Base-by-base conservation (phyloP, 2,329 filamentous ascomycete species). In the Botryotinia globosa region DNA sequence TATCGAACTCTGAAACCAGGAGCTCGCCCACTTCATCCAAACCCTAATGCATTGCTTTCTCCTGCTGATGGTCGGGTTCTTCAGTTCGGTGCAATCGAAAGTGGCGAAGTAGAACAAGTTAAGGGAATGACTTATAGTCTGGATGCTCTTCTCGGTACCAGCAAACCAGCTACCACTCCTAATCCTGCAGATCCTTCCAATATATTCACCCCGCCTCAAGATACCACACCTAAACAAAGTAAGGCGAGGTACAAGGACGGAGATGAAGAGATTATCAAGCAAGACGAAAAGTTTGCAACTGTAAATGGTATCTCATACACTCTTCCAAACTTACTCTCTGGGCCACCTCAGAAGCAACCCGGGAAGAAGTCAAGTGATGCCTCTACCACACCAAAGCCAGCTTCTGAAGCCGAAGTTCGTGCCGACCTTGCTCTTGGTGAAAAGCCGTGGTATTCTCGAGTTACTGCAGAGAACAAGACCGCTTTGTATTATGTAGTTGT, bases 51-150 rank as follows among this genome's bases (percentile, higher is more conserved):
- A 16, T 84, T 99, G 8, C 84, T 98, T 12, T 96, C 94, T 0
- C 97, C 96, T 1, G 90, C 96, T 8, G 96, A 99, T 81, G 96
- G 96, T 64, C 92, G 92, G 75, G 88, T 99, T 63, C 88, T 99
- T 39, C 95, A 98, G 79, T 98, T 94, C 78, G 96, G 96, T 18
- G 90, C 90, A 77, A 98, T 99, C 73, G 92, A 97, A 79, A 90
- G 94, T 78, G 94, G 95, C 65, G 94, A 98, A 80, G 97, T 99
- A 61, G 96, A 99, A 82, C 96, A 99, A 83, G 95, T 99, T 76
- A 99, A 99, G 83, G 96, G 96, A 74, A 96, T 99, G 87, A 99
- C 96, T 0, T 99, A 99, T 83, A 97, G 91, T 77, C 88, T 99
- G 71, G 96, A 99, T 81, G 94, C 96, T 12, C 87, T 99, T 2